Evolutionary conservation across 2,329 filamentous ascomycete species (phyloP), one percentile per base, ranked within the genome.

Genomic region (Exophiala alcalophila): DNA sequence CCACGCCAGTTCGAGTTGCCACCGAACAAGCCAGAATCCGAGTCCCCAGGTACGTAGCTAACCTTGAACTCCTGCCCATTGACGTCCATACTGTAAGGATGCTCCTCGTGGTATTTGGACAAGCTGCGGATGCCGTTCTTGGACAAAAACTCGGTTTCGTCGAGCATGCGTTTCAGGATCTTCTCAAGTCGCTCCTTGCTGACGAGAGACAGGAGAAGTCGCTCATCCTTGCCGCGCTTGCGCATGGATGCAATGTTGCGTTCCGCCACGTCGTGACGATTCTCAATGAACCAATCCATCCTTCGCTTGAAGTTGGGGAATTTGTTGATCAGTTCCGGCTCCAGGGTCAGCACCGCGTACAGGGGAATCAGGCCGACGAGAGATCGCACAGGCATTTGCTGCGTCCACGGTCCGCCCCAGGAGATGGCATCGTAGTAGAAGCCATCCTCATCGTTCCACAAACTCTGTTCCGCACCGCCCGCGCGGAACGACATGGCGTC

Each of bases 361-460:
- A 97, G 78, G 2, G 91, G 91, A 52, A 97, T 97, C 44, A 97
- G 72, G 8, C 92, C 91, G 38, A 97, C 91, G 5, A 97, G 78
- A 11, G 91, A 97, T 45, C 89, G 78, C 38, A 97, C 87, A 1
- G 88, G 90, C 60, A 97, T 78, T 65, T 96, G 90, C 60, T 96
- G 87, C 39, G 86, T 86, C 83, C 84, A 94, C 5, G 90, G 90
- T 6, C 89, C 89, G 35, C 91, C 91, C 80, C 88, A 97, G 1
- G 90, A 94, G 53, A 97, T 97, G 18, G 91, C 91, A 68, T 97
- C 91, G 62, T 97, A 97, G 74, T 97, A 97, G 73, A 97, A 97
- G 43, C 67, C 89, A 65, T 97, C 91, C 50, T 94, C 79, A 19
- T 96, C 89, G 59, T 96, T 97, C 91, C 91, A 97, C 5, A 97